Conservation (phyloP, 768 basidiomycete species). For the Galerina sulciceps region DNA sequence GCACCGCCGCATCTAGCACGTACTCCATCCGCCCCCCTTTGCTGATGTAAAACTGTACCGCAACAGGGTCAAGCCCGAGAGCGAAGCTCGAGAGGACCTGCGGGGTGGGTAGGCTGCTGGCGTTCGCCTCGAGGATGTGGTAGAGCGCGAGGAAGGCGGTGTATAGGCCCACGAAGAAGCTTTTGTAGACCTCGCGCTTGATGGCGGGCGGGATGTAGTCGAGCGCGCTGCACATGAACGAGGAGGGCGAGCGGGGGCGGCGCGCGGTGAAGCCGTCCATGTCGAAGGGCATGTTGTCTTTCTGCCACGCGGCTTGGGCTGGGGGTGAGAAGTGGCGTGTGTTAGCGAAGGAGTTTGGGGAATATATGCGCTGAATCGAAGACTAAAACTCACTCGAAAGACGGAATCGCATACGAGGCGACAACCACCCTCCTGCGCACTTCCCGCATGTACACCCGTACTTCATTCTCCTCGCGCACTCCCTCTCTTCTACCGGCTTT, state of each 20-base stretch:
- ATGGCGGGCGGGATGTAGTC: background rate
- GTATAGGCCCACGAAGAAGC: background rate
- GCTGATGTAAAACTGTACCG: constrained; percentile 5
- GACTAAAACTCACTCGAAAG: constrained; percentile 14
- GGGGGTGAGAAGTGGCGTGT: background rate
- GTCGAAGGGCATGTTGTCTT: background rate
- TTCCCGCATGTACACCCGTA: constrained; percentile 21
- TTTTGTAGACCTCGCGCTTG: background rate
- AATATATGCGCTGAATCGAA: too few relatives aligned
- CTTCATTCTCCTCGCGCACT: constrained; percentile 8
- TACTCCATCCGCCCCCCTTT: constrained; percentile 20
- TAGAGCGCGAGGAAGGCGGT: background rate
- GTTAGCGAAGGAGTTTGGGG: background rate
- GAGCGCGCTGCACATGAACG: background rate
- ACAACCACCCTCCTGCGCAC: constrained; percentile 18
- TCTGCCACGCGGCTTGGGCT: background rate
- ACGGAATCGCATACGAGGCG: constrained; percentile 16
- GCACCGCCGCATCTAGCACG: constrained; percentile 15
- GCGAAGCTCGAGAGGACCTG: background rate
- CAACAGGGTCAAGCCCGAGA: background rate
- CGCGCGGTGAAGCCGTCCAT: background rate
- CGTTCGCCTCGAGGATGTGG: background rate
- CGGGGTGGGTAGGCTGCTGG: background rate
- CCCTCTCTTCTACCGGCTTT: background rate
- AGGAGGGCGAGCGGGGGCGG: background rate